Conservation (phyloP, 768 basidiomycete species). For the Cystofilobasidium ferigula region DNA sequence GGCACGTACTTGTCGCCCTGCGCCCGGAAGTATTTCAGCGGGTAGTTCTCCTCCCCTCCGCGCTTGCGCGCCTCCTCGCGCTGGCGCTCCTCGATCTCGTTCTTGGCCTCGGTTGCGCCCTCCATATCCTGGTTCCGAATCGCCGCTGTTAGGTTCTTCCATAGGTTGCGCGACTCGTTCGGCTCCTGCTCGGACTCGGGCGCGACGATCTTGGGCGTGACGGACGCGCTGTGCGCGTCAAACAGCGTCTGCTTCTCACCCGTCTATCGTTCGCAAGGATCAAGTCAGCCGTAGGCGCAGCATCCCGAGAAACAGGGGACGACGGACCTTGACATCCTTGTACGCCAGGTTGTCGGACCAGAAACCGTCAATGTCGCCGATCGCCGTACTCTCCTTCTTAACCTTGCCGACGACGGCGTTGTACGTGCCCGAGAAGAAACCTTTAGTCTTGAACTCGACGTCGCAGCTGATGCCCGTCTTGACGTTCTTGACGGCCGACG, state of each 20-base stretch:
- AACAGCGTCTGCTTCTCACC: constrained; percentile 67
- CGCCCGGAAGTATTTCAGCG: constrained; percentile 71
- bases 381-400: constrained; percentile 49
- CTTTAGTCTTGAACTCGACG: constrained; percentile 96
- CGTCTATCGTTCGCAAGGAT: constrained; percentile 41
- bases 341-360: constrained; percentile 89
- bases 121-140: constrained; percentile 87
- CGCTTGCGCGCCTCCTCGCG: constrained; percentile 64
- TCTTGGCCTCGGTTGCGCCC: constrained; percentile 80
- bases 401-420: constrained; percentile 78
- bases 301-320: neutral
- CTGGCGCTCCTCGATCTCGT: constrained; percentile 80
- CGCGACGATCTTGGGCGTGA: constrained; percentile 71
- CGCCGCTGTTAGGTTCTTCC: constrained; percentile 71
- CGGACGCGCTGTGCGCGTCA: constrained; percentile 59
- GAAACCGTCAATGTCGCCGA: constrained; percentile 77
- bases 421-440: constrained; percentile 93
- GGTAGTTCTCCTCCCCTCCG: constrained; percentile 58
- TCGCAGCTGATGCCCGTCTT: constrained; percentile 63
- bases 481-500: constrained; percentile 72
- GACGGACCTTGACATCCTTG: constrained; percentile 53
- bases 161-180: constrained; percentile 74
- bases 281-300: no score
- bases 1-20: constrained; percentile 72
- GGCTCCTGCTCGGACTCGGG: constrained; percentile 77